phyloP scores from a whole-genome alignment of 495 filamentous ascomycete species.

The Xylaria acuta region DNA sequence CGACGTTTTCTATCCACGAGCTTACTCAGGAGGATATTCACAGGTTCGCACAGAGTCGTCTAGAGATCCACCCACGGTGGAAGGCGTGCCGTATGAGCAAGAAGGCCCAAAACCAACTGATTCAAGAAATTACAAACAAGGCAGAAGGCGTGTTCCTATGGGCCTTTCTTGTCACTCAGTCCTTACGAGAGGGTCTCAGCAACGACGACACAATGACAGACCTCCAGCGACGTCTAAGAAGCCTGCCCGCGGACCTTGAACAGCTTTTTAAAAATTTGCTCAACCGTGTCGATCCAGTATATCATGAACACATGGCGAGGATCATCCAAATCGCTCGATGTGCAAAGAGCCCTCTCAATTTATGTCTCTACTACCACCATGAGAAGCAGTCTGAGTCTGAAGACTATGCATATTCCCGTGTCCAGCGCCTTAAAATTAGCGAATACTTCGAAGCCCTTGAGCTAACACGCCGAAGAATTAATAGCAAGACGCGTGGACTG shows the following conservation, averaged over 20 bases:
- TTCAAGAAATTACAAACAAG: background rate
- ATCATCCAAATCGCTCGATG: background rate
- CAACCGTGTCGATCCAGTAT: background rate
- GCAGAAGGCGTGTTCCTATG: background rate
- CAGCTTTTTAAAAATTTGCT: background rate
- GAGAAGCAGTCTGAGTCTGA: background rate
- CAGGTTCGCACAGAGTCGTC: background rate
- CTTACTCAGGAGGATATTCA: background rate
- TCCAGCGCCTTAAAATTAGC: background rate
- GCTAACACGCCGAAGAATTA: background rate
- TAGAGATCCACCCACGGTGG: background rate
- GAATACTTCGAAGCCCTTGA: background rate
- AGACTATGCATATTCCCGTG: background rate
- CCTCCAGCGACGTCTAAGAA: background rate
- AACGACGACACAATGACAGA: background rate
- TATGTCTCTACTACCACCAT: background rate
- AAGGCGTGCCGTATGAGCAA: background rate
- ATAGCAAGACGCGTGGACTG: background rate
- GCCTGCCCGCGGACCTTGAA: background rate
- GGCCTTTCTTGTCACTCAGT: background rate
- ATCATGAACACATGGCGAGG: background rate
- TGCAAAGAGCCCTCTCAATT: background rate
- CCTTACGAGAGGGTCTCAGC: background rate
- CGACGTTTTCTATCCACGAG: background rate
- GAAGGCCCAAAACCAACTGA: background rate